Conservation (phyloP, 202 grass and related monocot species). For the Eragrostis tef region DNA sequence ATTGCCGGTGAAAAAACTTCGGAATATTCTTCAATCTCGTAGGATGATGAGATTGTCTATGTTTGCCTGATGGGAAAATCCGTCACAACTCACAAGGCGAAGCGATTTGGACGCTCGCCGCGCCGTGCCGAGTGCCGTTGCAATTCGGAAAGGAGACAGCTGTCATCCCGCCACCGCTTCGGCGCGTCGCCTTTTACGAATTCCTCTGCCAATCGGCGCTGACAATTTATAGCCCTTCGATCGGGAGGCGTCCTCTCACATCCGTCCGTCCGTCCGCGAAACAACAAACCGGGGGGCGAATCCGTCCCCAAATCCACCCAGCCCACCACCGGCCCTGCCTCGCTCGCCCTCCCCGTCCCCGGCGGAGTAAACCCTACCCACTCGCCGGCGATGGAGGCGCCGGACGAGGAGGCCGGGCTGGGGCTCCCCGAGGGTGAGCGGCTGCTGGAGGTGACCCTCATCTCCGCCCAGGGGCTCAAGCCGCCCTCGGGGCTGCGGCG, state of each 20-base stretch:
- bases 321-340: neutral
- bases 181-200: no score
- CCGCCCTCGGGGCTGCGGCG: constrained; percentile 52
- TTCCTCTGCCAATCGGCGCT: neutral
- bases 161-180: neutral
- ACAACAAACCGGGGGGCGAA: neutral
- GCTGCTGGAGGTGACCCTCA: constrained; percentile 79
- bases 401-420: constrained; percentile 50
- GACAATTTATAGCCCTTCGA: constrained; percentile 33
- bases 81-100: no score
- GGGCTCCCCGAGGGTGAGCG: constrained; percentile 49
- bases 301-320: neutral
- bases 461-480: constrained; percentile 89
- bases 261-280: constrained; percentile 40
- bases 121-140: no score
- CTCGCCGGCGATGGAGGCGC: constrained; percentile 61
- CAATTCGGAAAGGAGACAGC: no score
- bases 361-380: constrained; percentile 46
- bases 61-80: no score
- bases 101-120: no score
- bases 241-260: neutral
- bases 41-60: no score
- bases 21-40: no score
- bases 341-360: constrained; percentile 6
- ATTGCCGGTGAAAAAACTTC: no score